Evolutionary conservation across 192 early-diverging fungal species (phyloP), one percentile per base, ranked within the genome.

Genomic region (Irineochytrium annulatum): DNA sequence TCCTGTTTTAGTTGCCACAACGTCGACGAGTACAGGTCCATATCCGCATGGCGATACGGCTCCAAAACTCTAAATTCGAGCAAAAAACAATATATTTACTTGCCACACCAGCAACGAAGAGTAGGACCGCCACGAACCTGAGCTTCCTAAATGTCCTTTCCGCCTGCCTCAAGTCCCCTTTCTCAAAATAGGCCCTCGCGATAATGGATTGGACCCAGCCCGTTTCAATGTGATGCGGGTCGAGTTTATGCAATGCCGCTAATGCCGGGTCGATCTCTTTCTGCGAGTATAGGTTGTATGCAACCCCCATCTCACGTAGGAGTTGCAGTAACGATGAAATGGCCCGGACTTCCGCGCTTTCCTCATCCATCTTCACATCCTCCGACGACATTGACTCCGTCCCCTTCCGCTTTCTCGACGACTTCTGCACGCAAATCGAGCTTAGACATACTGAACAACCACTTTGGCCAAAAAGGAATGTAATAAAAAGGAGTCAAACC

Each of bases 1-100:
- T 89, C 87, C 59, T 84, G 77, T 44, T 77, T 77, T 49, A 90
- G 65, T 59, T 94, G 92, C 94, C 94, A 96, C 34, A 96, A 64
- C 29, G 85, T 77, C 11, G 89, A 88, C 19, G 90, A 91, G 60
- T 89, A 94, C 4, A 86, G 64, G 53, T 96, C 94, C 88, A 94
- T 89, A 43, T 86, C 86, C 30, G 81, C 78, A 27, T 86, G 60
- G 2, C 88, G 80, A 64, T 80, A 85, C 6, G 89, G 87, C 34
- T 92, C 91, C 31, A 86, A 29, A 14, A 76, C 45, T 26, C 87
- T 79, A 48, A 33, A 27, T 45, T 41, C 43, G 57, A 62, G 11
- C 26, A 27, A 20, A 13, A 16, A 22, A 54, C 37, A 27, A 45
- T 33, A 4, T 17, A 55, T 2, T 31, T 16, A 0, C 14, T 27